Evolutionary conservation across 805 yeast species (phyloP), one percentile per base, ranked within the genome.

Genomic region (Starmerella scarabaei): DNA sequence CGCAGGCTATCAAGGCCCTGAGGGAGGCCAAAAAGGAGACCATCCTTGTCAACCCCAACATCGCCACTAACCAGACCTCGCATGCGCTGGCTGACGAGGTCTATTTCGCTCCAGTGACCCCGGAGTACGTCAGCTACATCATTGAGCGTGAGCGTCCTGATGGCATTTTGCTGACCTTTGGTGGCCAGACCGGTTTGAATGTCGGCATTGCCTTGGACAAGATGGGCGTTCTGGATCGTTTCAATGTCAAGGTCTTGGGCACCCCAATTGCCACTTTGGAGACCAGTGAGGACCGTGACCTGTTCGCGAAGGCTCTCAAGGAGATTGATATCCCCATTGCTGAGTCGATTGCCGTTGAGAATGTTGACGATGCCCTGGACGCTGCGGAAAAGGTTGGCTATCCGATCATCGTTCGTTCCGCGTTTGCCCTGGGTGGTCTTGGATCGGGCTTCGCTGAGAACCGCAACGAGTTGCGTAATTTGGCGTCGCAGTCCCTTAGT

Each of bases 11-110:
- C 65, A 91, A 91, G 66, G 98, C 98, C 35, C 71, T 91, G 65
- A 88, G 84, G 63, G 96, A 91, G 68, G 97, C 86, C 66, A 95
- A 95, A 47, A 91, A 88, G 50, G 84, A 88, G 71, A 86, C 97
- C 42, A 79, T 91, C 52, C 72, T 91, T 57, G 86, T 91, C 59
- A 91, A 91, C 64, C 98, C 98, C 42, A 91, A 91, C 64, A 86
- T 86, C 52, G 97, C 97, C 33, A 86, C 97, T 12, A 86, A 85
- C 62, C 97, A 86, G 66, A 86, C 97, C 26, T 83, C 94, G 36
- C 94, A 88, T 55, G 78, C 91, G 20, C 69, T 86, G 54, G 97
- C 95, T 39, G 98, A 88, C 58, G 94, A 86, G 63, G 78, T 91
- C 47, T 88, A 88, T 67, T 88, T 80, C 62, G 71, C 91, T 45